phyloP scores from a whole-genome alignment of 306 rosid genomes.

The Amphicarpaea edgeworthii region DNA sequence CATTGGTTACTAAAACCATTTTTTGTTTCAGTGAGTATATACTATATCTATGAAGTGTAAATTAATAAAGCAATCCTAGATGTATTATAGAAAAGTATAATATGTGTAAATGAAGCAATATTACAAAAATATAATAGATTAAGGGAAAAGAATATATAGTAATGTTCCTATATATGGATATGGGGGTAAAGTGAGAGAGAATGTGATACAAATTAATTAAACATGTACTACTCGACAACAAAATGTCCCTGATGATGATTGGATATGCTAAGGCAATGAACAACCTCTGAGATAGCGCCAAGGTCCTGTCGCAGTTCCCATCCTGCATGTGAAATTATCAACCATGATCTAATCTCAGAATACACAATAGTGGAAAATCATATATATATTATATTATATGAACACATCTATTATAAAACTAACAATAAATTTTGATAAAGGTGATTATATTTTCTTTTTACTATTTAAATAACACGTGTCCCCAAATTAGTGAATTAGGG shows the following conservation, averaged over 20 bases:
- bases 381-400: no score
- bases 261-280: not conserved
- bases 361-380: not conserved
- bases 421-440: no score
- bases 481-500: no score
- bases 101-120: not conserved
- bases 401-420: no score
- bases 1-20: no score
- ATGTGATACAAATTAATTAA: not conserved
- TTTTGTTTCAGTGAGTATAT: no score
- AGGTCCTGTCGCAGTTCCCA: constrained; percentile 95
- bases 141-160: not conserved
- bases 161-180: not conserved
- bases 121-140: not conserved
- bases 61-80: not conserved
- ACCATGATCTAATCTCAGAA: not conserved
- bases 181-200: not conserved
- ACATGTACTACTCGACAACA: not conserved
- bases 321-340: constrained; percentile 58
- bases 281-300: constrained; percentile 68
- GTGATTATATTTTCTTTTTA: no score
- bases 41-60: not conserved
- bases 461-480: no score
- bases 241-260: not conserved
- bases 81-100: not conserved